phyloP scores from a whole-genome alignment of 306 rosid genomes.

The Quercus mongolica region DNA sequence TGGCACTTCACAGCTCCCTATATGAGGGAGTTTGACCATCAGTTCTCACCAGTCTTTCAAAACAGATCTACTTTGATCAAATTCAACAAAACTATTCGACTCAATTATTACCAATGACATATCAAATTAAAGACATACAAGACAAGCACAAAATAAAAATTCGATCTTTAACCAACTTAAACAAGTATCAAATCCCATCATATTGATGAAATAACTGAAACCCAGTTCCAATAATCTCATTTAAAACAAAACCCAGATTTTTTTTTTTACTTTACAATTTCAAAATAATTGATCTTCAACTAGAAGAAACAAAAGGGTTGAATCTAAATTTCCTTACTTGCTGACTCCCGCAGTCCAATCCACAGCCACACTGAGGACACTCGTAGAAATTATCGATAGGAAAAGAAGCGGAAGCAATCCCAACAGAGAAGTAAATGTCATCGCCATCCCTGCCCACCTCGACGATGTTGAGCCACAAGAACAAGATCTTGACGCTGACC shows the following conservation, averaged over 20 bases:
- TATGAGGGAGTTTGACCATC: background rate
- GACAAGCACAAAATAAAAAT: background rate
- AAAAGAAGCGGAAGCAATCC: conserved; percentile 72
- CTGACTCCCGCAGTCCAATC: conserved; percentile 48
- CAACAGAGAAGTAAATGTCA: conserved; percentile 66
- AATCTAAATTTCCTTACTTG: conserved; percentile 45
- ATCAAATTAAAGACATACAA: background rate
- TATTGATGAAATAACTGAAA: background rate
- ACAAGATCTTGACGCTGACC: conserved; percentile 69
- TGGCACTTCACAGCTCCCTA: background rate
- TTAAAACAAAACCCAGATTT: background rate
- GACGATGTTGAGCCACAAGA: conserved; percentile 74
- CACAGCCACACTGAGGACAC: conserved; percentile 79
- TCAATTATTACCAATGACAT: background rate
- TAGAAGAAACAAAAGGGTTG: conserved; percentile 51
- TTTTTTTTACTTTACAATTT: background rate
- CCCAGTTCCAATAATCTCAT: background rate
- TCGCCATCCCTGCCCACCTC: conserved; percentile 59
- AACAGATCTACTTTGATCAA: background rate
- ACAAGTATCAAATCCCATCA: background rate
- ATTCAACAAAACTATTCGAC: background rate
- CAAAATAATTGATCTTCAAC: conserved; percentile 12
- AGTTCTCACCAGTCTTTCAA: background rate
- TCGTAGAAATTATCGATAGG: conserved; percentile 62
- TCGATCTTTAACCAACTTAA: background rate